Percentiles rank a stretch among this genome's conserved stretches.
These are phyloP conservation scores for Venturia effusa DNA, from an alignment of 2,329 filamentous ascomycete species.

Conservation along the genomic window DNA sequence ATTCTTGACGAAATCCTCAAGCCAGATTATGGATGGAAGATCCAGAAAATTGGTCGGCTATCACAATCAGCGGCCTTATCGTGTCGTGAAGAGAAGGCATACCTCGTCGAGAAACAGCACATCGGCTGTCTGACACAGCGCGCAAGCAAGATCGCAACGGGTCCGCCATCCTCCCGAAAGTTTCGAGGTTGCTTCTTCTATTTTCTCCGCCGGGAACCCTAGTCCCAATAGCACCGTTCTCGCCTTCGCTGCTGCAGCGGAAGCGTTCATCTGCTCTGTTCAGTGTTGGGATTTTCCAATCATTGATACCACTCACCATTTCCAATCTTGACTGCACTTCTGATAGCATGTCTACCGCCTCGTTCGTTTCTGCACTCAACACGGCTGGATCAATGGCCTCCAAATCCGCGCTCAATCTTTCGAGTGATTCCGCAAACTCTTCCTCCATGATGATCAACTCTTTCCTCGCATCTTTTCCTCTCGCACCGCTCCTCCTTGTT, in stretches of 20 bases:
- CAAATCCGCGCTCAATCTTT: conserved; percentile 41
- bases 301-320: conserved; percentile 30
- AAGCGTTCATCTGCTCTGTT: conserved; percentile 38
- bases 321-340: conserved; percentile 60
- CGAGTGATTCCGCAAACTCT: conserved; percentile 47
- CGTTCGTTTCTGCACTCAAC: conserved; percentile 55
- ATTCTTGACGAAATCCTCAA: conserved; percentile 59
- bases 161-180: conserved; percentile 56
- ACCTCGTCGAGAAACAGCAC: conserved; percentile 67
- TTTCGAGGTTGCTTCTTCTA: conserved; percentile 49
- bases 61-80: conserved; percentile 40
- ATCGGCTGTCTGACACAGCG: conserved; percentile 62
- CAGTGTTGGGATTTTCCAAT: background rate
- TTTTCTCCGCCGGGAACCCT: conserved; percentile 55
- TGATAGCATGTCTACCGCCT: conserved; percentile 57
- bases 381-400: conserved; percentile 45
- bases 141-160: conserved; percentile 33
- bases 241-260: conserved; percentile 54
- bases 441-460: conserved; percentile 59
- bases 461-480: conserved; percentile 68
- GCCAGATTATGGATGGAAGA: conserved; percentile 72
- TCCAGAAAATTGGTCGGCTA: conserved; percentile 75
- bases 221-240: conserved; percentile 57
- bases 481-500: conserved; percentile 59
- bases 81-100: background rate